Percentiles rank a stretch among this genome's conserved stretches.
phyloP scores from a whole-genome alignment of 371 early-diverging fungal genomes.

The Mortierella sp. region DNA sequence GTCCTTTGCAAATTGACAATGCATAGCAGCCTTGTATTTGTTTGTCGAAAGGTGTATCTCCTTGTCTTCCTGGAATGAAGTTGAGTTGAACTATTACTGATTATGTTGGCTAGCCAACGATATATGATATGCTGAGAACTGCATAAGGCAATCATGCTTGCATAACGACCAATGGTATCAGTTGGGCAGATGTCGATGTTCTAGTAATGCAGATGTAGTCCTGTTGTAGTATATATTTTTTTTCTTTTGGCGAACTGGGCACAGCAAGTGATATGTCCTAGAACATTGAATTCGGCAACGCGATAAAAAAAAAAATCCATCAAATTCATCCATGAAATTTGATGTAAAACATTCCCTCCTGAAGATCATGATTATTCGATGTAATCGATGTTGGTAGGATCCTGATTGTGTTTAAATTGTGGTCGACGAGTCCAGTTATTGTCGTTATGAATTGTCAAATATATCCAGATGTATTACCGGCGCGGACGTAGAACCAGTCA shows the following conservation, averaged over 20 bases:
- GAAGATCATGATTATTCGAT: not conserved
- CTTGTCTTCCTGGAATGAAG: not conserved
- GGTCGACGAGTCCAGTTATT: not conserved
- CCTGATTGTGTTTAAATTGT: not conserved
- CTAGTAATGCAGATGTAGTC: too few relatives aligned
- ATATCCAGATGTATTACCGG: constrained; percentile 70
- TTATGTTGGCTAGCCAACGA: not conserved
- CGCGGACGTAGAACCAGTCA: constrained; percentile 99
- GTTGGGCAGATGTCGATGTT: too few relatives aligned
- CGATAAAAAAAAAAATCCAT: not conserved
- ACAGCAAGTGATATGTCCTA: not conserved
- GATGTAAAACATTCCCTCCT: not conserved
- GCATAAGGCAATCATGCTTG: too few relatives aligned
- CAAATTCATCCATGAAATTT: constrained; percentile 11
- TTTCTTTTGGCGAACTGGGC: too few relatives aligned
- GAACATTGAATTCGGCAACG: not conserved
- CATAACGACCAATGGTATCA: too few relatives aligned
- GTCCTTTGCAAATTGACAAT: not conserved
- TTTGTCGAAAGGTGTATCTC: not conserved
- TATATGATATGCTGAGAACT: too few relatives aligned
- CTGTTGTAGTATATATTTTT: too few relatives aligned
- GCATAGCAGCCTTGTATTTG: not conserved
- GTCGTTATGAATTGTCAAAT: not conserved
- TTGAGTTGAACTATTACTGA: not conserved
- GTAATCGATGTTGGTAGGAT: constrained; percentile 9